Percentiles rank a stretch among this genome's conserved stretches.
phyloP scores from a whole-genome alignment of 768 basidiomycete genomes.

The Pleurotus ostreatus region DNA sequence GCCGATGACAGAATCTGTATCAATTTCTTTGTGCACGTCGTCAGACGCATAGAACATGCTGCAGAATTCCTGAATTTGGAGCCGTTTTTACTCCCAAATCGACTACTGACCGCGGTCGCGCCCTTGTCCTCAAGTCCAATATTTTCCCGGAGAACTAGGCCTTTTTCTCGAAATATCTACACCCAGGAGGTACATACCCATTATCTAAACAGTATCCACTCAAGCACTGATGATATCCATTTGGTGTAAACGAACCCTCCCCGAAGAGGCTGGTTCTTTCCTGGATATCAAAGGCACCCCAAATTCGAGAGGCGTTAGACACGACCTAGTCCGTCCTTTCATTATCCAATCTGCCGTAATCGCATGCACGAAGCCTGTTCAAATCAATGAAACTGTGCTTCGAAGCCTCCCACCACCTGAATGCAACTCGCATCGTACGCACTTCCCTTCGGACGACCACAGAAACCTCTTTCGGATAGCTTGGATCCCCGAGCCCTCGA shows the following conservation, averaged over 20 bases:
- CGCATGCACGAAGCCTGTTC: not conserved
- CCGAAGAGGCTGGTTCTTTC: not conserved
- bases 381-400: conserved; percentile 8
- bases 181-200: too few relatives aligned
- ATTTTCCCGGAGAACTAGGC: too few relatives aligned
- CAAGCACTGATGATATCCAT: too few relatives aligned
- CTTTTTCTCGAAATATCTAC: too few relatives aligned
- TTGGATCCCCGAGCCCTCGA: not conserved
- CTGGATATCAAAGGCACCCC: too few relatives aligned
- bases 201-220: too few relatives aligned
- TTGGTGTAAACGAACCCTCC: not conserved
- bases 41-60: not conserved
- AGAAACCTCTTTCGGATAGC: not conserved
- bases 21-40: not conserved
- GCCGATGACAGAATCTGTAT: not conserved
- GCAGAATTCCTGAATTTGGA: too few relatives aligned
- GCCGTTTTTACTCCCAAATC: too few relatives aligned
- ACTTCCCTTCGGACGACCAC: too few relatives aligned
- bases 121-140: too few relatives aligned
- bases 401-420: conserved; percentile 1
- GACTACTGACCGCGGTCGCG: too few relatives aligned
- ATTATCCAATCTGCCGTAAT: conserved; percentile 7
- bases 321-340: not conserved
- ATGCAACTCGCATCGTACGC: not conserved
- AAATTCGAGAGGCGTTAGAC: not conserved